Conservation (phyloP, 305 asterid species). For the Fraxinus albicans region DNA sequence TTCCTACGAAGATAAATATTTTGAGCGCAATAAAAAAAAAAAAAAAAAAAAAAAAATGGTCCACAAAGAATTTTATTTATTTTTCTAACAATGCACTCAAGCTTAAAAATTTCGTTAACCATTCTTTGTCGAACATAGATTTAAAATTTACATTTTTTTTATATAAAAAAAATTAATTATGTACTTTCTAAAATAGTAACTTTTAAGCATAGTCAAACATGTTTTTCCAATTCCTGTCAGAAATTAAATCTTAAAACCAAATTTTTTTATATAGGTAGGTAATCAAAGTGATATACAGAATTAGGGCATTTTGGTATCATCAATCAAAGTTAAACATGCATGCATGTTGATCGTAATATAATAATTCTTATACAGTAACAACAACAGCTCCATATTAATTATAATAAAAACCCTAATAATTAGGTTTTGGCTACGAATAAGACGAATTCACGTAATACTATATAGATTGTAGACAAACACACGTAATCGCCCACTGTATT, state of each 20-base stretch:
- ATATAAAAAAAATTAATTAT: too few relatives aligned
- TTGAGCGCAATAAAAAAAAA: not conserved
- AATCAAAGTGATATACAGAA: not conserved
- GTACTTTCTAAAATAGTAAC: too few relatives aligned
- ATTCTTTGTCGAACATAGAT: not conserved
- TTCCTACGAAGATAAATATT: not conserved
- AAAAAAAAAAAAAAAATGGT: not conserved
- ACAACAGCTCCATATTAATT: not conserved
- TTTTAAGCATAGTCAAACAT: not conserved
- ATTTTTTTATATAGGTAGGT: too few relatives aligned
- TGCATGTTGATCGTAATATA: not conserved
- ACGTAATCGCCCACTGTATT: not conserved
- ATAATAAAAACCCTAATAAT: not conserved
- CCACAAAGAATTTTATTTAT: not conserved
- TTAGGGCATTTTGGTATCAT: not conserved
- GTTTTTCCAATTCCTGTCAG: not conserved
- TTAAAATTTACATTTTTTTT: not conserved
- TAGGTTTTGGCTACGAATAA: not conserved
- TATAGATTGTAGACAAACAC: not conserved
- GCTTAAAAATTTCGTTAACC: too few relatives aligned
- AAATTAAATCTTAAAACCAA: too few relatives aligned
- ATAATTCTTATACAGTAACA: not conserved
- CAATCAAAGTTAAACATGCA: not conserved
- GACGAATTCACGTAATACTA: not conserved
- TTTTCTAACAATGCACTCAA: too few relatives aligned